Base-by-base conservation (phyloP, 495 filamentous ascomycete species). In the Lophium mytilinum region DNA sequence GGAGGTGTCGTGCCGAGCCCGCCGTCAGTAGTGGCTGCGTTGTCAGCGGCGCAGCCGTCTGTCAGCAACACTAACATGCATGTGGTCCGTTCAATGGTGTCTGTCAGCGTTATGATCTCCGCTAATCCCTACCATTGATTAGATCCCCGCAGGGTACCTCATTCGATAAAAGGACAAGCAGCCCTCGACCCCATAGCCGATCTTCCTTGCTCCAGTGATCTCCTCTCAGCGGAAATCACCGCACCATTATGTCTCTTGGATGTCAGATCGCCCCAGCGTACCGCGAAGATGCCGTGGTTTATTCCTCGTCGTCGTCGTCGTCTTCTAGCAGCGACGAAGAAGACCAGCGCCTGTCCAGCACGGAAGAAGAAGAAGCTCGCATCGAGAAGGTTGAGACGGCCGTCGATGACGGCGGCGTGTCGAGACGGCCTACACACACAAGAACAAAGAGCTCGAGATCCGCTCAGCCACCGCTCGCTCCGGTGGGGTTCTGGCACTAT, bases 401-500 rank as follows among this genome's bases (percentile, higher is more conserved):
- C 40, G 34, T 34, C 0, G 61, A 56, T 9, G 35, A 19, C 37
- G 50, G 8, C 1, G 24, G 56, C 56, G 30, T 30, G 52, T 9
- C 61, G 52, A n/a, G 33, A n/a, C 1, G 50, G 49, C 4, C 52
- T 59, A 18, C 62, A 55, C 18, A 46, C 39, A 21, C 53, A 57
- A 9, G 60, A 0, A 59, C 51, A n/a, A 60, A 35, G 36, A 64
- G 57, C 39, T 53, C 56, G 24, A 37, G 57, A 19, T 45, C 35
- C 12, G n/a, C 19, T 15, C 37, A 51, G 15, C 9, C 35, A 7
- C 48, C 48, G 42, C 35, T 8, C 9, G 21, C 35, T 14, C 65
- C 75, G 0, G 77, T 81, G 18, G 74, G 73, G 19, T 80, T 83
- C 56, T 83, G 76, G 61, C 68, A 82, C 53, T 68, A 72, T 5